Percentiles rank a stretch among this genome's conserved stretches.
Evolutionary conservation across 2,329 filamentous ascomycete genomes (phyloP).

Genomic region (Aspergillus jensenii): DNA sequence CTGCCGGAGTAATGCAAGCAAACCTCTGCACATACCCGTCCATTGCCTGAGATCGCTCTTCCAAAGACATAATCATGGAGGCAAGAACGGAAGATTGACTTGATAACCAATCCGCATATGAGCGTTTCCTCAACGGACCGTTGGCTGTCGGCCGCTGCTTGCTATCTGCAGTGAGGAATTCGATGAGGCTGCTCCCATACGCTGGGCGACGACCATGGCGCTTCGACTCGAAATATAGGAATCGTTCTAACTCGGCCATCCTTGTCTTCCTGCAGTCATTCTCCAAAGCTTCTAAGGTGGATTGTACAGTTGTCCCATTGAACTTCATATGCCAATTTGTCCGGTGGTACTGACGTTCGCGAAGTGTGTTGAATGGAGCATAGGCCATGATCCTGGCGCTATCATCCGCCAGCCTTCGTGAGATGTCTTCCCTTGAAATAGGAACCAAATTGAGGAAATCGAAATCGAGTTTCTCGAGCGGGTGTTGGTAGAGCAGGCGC

Average conservation of each 20-base stretch:
- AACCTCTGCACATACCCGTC: constrained; percentile 81
- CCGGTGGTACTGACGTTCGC: constrained; percentile 65
- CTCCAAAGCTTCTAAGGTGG: constrained; percentile 71
- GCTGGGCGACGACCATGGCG: constrained; percentile 78
- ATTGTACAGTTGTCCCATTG: constrained; percentile 66
- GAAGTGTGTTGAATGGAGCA: constrained; percentile 66
- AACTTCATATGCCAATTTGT: constrained; percentile 58
- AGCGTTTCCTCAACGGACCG: constrained; percentile 60
- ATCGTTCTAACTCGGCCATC: constrained; percentile 77
- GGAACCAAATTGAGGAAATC: constrained; percentile 79
- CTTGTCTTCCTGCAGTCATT: constrained; percentile 67
- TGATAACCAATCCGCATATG: constrained; percentile 73
- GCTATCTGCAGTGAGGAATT: constrained; percentile 66
- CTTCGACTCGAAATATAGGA: constrained; percentile 75
- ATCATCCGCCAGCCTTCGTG: constrained; percentile 51
- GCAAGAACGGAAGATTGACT: constrained; percentile 58
- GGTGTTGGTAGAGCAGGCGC: constrained; percentile 61
- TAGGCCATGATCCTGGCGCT: constrained; percentile 70
- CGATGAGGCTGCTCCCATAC: constrained; percentile 77
- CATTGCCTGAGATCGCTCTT: constrained; percentile 69
- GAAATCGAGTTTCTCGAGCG: constrained; percentile 66
- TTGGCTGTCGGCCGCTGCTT: constrained; percentile 60
- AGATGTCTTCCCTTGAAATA: constrained; percentile 66
- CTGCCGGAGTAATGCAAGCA: constrained; percentile 86
- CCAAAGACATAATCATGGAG: constrained; percentile 69